Conservation (phyloP, 345 rosid species). For the Brassica incana region DNA sequence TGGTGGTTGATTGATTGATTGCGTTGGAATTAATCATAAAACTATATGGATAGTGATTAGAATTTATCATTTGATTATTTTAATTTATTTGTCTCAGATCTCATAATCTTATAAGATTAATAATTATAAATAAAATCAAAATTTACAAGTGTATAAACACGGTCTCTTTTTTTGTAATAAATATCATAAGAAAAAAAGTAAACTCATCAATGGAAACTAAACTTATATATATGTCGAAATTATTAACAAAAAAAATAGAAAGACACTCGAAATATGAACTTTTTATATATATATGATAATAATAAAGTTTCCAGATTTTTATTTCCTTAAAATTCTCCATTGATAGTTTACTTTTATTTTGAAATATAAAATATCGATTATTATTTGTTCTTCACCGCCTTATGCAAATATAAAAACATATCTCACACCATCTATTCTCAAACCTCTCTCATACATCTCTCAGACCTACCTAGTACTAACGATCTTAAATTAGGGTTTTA, state of each 20-base stretch:
- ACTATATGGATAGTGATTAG: not conserved
- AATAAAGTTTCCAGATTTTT: not conserved
- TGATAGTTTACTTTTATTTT: not conserved
- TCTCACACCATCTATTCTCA: too few relatives aligned
- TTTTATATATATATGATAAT: too few relatives aligned
- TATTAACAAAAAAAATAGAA: too few relatives aligned
- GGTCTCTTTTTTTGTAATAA: too few relatives aligned
- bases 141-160: not conserved
- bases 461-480: too few relatives aligned
- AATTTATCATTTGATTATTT: not conserved
- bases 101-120: not conserved
- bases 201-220: not conserved
- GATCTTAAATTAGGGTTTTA: not conserved
- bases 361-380: not conserved
- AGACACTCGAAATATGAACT: too few relatives aligned
- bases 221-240: too few relatives aligned
- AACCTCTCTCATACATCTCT: too few relatives aligned
- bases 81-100: too few relatives aligned
- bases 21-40: not conserved
- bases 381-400: too few relatives aligned
- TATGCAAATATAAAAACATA: too few relatives aligned
- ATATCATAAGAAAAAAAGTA: not conserved
- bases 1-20: not conserved
- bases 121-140: too few relatives aligned
- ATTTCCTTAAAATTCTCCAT: not conserved